Percentiles rank a stretch among this genome's conserved stretches.
phyloP scores from a whole-genome alignment of 306 rosid genomes.

The Corylus americana region DNA sequence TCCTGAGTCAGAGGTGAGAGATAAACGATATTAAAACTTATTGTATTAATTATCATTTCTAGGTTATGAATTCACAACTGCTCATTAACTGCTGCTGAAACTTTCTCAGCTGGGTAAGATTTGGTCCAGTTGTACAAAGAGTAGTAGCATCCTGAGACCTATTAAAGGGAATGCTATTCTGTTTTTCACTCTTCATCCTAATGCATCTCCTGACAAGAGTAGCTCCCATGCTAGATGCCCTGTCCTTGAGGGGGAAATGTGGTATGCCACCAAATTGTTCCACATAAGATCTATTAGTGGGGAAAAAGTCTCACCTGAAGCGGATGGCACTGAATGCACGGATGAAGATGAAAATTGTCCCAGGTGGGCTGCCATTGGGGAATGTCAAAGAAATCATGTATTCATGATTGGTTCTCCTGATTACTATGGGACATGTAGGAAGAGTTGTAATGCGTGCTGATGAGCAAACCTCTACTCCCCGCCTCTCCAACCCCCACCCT shows the following conservation, averaged over 20 bases:
- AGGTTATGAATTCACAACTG: constrained; percentile 7
- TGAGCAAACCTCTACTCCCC: not conserved
- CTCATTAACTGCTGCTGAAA: constrained; percentile 14
- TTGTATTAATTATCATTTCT: not conserved
- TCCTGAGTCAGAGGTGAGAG: constrained; percentile 61
- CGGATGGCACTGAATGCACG: constrained; percentile 49
- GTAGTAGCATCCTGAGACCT: constrained; percentile 48
- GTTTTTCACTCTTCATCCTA: constrained; percentile 60
- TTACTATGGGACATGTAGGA: constrained; percentile 91
- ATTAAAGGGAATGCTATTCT: constrained; percentile 76
- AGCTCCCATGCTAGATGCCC: constrained; percentile 76
- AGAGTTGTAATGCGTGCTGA: constrained; percentile 78
- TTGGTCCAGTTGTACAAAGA: constrained; percentile 52
- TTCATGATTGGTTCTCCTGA: constrained; percentile 91
- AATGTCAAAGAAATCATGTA: constrained; percentile 73
- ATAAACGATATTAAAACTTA: not conserved
- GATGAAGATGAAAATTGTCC: constrained; percentile 67
- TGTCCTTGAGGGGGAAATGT: constrained; percentile 63
- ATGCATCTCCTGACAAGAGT: constrained; percentile 56
- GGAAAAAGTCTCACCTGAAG: constrained; percentile 27
- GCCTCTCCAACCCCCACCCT: too few species aligned
- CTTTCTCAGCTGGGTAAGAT: constrained; percentile 45
- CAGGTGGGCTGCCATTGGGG: constrained; percentile 76
- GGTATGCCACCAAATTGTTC: constrained; percentile 70
- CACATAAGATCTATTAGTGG: constrained; percentile 39